Conservation (phyloP, 2,329 filamentous ascomycete genomes). For the Fusarium protoensiforme region DNA sequence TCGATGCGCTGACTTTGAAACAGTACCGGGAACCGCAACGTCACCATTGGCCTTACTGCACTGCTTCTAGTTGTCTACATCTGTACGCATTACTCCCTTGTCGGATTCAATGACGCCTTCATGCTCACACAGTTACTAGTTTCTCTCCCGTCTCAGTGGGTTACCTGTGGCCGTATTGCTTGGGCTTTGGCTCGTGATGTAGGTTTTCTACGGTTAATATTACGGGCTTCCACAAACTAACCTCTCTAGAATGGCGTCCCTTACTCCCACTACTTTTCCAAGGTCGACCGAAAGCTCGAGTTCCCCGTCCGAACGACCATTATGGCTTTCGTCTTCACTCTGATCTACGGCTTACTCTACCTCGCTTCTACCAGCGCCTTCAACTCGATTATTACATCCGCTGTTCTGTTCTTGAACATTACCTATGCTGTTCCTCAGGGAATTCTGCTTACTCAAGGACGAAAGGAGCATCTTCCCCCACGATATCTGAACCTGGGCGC, state of each 20-base stretch:
- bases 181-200: constrained; percentile 8
- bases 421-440: constrained; percentile 20
- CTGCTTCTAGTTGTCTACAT: constrained; percentile 1
- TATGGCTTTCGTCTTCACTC: background rate
- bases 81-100: background rate
- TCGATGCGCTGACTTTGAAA: background rate
- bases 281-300: background rate
- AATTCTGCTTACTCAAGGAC: constrained; percentile 7
- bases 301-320: constrained; percentile 1
- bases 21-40: constrained; percentile 7
- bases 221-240: background rate
- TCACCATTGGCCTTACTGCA: background rate
- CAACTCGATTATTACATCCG: constrained; percentile 23
- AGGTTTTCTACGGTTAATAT: background rate
- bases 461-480: constrained; percentile 7
- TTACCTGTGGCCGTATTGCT: constrained; percentile 1
- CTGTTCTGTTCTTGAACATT: constrained; percentile 17
- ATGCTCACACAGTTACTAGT: background rate
- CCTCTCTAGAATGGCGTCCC: background rate
- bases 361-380: constrained; percentile 19
- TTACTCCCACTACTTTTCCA: background rate
- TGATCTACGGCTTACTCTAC: constrained; percentile 17
- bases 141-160: constrained; percentile 1
- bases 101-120: too few relatives aligned
- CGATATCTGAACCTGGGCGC: constrained; percentile 17